Evolutionary conservation across 805 yeast genomes (phyloP), one percentile per base, ranked within the genome.

Genomic region (Starmerella ratchasimensis): DNA sequence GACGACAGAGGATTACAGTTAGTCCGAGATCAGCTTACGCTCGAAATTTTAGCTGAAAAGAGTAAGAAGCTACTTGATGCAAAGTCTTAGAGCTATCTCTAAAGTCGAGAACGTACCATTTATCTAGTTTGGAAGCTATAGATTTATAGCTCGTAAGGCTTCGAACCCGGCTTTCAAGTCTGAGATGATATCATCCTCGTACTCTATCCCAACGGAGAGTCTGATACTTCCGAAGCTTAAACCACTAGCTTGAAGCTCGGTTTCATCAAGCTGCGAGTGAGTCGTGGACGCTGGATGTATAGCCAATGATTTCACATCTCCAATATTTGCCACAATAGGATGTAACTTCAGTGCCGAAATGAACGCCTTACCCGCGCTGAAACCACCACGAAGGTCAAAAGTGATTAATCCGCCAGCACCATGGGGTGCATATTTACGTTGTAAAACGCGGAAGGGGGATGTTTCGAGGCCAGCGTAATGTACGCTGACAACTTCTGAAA

Each of bases 231-330:
- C 95, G 51, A 79, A 76, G 39, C 90, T 72, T 41, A 88, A 96
- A 61, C 96, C 96, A 34, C 93, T 68, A 11, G 78, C 74, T 29
- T 62, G 39, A 63, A 81, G 82, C 65, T 83, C 96, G 47, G 75
- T 80, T 32, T 80, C 83, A 29, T 65, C 60, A 55, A 88, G 70
- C 65, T 90, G 97, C 59, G 83, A 86, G 62, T 88, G 98, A 19
- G 97, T 88, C 28, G 97, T 90, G 62, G 72, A 83, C 69, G 78
- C 86, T 48, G 98, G 98, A 38, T 95, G 86, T 60, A 88, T 88
- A 41, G 88, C 93, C 57, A 88, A 70, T 31, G 97, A 82, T 67
- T 88, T 90, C 35, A 88, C 76, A 56, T 88, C 98, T 57, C 98
- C 98, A 42, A 88, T 96, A 54, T 88, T 88, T 34, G 98, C 97